Conservation (phyloP, 768 basidiomycete genomes). For the Agaricus blazei region DNA sequence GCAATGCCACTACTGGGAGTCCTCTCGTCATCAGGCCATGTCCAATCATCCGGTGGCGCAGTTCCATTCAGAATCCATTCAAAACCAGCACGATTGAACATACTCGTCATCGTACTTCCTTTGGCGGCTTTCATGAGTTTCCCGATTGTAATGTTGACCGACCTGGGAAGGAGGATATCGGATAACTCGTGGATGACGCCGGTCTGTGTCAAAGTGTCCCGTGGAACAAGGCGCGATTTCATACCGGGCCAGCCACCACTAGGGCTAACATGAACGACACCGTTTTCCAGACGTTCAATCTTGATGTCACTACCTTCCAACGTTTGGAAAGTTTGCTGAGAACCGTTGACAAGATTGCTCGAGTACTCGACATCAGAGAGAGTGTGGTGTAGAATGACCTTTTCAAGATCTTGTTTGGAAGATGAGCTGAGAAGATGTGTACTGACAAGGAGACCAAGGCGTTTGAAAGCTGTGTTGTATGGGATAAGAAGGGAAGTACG, state of each 20-base stretch:
- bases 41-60: conserved; percentile 63
- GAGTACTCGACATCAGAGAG: conserved; percentile 74
- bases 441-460: conserved; percentile 80
- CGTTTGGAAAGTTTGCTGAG: conserved; percentile 70
- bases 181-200: conserved; percentile 90
- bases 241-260: conserved; percentile 80
- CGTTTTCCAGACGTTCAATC: conserved; percentile 50
- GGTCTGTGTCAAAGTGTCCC: conserved; percentile 75
- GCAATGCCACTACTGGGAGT: conserved; percentile 36
- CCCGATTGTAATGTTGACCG: conserved; percentile 80
- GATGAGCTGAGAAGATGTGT: conserved; percentile 77
- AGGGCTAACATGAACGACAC: conserved; percentile 49
- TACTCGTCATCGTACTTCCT: conserved; percentile 80
- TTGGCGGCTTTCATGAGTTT: conserved; percentile 89
- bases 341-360: conserved; percentile 52
- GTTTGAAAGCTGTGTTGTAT: conserved; percentile 82
- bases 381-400: conserved; percentile 85
- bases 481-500: conserved; percentile 84
- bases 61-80: conserved; percentile 91
- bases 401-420: conserved; percentile 75
- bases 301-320: conserved; percentile 83
- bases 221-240: conserved; percentile 51
- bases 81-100: conserved; percentile 81
- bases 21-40: conserved; percentile 47
- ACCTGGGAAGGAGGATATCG: conserved; percentile 80